These are phyloP conservation scores for Geotrichum siamense DNA, from an alignment of 1,139 yeast genomes.

Conservation along the genomic window DNA sequence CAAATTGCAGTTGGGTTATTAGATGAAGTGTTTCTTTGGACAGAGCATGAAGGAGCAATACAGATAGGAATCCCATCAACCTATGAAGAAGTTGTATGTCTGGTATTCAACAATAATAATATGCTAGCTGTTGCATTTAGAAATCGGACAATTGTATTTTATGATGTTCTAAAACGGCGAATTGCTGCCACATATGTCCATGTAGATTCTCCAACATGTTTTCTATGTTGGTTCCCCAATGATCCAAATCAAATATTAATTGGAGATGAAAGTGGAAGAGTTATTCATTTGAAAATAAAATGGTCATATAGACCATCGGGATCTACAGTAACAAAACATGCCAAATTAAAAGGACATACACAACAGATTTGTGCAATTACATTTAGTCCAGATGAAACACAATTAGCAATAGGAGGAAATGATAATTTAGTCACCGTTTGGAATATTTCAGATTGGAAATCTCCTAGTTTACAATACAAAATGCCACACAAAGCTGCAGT, in stretches of 20 bases:
- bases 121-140: conserved; percentile 54
- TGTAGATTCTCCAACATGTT: conserved; percentile 44
- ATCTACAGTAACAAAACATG: conserved; percentile 21
- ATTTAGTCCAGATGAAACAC: conserved; percentile 42
- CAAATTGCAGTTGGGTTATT: conserved; percentile 67
- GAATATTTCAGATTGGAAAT: conserved; percentile 42
- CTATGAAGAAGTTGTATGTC: conserved; percentile 45
- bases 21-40: conserved; percentile 59
- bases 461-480: conserved; percentile 42
- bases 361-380: conserved; percentile 41
- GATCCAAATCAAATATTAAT: conserved; percentile 41
- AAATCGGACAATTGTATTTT: conserved; percentile 43
- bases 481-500: conserved; percentile 71
- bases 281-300: conserved; percentile 38
- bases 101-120: conserved; percentile 39
- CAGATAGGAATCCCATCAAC: conserved; percentile 19
- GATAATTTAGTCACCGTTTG: conserved; percentile 65
- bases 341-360: conserved; percentile 24
- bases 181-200: conserved; percentile 30
- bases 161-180: conserved; percentile 27
- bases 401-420: conserved; percentile 65
- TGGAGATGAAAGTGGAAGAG: conserved; percentile 67
- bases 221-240: conserved; percentile 55
- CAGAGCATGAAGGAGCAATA: conserved; percentile 43
- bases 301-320: conserved; percentile 11